Base-by-base conservation (phyloP, 352 stramenopile genomes). In the Thraustochytrium striatum region DNA sequence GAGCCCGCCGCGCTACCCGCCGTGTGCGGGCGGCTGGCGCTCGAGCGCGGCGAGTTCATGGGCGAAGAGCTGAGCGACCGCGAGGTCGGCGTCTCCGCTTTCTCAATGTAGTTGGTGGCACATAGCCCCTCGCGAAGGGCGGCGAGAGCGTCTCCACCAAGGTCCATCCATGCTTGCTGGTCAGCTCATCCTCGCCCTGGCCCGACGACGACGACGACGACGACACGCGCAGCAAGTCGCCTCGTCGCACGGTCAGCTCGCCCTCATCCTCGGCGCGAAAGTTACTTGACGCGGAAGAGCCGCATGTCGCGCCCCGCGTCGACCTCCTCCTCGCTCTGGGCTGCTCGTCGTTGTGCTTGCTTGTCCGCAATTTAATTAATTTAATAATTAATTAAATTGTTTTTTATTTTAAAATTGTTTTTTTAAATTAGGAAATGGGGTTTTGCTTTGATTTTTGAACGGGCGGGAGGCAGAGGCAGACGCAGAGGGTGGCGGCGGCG, bases 191-290 rank as follows among this genome's bases (percentile, higher is more conserved):
- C 62, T 69, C 38, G 41, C 32, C 11, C 25, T 28, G 11, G 44
- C 41, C 47, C 38, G 32, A 13, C 33, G 53, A 32, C 53, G 19
- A 13, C 39, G 39, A 13, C 53, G 5, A 19, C 5, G 53, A 13
- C 53, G 13, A 75, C 33, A n/a, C n/a, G 30, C 52, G 21, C 19
- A 75, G 30, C 8, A 75, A 30, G 50, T 72, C 65, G 41, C 65
- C 65, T 32, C 61, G 65, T 9, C 35, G 25, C 43, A 75, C 65
- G 3, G 44, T 11, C 0, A 75, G 39, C 36, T 75, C 65, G 65
- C 65, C 65, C 43, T 75, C 65, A 38, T 61, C 65, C 11, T 72
- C 65, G 21, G 65, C 65, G 41, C 39, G 39, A n/a, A 75, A 75
- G 2, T 61, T 61, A n/a, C n/a, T n/a, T n/a, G n/a, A n/a, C n/a